A percentile compares a stretch with the other conserved stretches of the same genome.
Evolutionary conservation across 345 rosid genomes (phyloP).

Genomic region (Sonneratia alba): DNA sequence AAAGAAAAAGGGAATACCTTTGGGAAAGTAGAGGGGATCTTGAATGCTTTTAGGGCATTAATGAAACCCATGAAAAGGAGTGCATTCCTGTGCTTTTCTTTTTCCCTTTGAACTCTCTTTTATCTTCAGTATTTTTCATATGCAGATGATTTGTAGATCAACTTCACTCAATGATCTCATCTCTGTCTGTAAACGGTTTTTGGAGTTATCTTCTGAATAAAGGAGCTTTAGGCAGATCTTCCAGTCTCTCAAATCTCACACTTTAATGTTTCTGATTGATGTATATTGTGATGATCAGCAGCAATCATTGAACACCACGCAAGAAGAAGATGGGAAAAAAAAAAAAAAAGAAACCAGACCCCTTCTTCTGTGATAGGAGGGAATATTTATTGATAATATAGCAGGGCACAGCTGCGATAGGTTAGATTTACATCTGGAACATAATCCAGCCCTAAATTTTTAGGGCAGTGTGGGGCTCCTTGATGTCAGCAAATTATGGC

Average conservation of each 20-base stretch:
- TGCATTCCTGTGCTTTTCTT: constrained; percentile 13
- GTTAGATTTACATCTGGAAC: neutral
- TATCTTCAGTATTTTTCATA: constrained; percentile 7
- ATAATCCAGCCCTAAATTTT: neutral
- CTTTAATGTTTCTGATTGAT: too few species aligned
- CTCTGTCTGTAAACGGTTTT: neutral
- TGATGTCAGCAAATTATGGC: constrained; percentile 2
- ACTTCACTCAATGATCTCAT: neutral
- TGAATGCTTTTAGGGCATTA: constrained; percentile 14
- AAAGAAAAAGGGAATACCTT: constrained; percentile 12
- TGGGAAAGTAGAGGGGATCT: constrained; percentile 15
- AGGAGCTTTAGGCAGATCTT: neutral
- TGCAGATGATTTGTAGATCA: constrained; percentile 13
- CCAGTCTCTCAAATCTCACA: neutral
- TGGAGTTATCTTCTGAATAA: neutral
- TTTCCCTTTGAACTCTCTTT: constrained; percentile 1
- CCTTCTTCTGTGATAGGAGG: neutral
- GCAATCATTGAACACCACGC: too few species aligned
- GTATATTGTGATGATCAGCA: too few species aligned
- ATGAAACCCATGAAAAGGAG: constrained; percentile 11
- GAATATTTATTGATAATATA: neutral
- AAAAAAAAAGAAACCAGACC: too few species aligned
- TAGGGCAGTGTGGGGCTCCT: constrained; percentile 3
- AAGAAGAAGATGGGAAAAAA: too few species aligned
- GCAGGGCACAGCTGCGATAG: too few species aligned